Conservation (phyloP, 1,284 basidiomycete species). For the Cryptococcus sp. region DNA sequence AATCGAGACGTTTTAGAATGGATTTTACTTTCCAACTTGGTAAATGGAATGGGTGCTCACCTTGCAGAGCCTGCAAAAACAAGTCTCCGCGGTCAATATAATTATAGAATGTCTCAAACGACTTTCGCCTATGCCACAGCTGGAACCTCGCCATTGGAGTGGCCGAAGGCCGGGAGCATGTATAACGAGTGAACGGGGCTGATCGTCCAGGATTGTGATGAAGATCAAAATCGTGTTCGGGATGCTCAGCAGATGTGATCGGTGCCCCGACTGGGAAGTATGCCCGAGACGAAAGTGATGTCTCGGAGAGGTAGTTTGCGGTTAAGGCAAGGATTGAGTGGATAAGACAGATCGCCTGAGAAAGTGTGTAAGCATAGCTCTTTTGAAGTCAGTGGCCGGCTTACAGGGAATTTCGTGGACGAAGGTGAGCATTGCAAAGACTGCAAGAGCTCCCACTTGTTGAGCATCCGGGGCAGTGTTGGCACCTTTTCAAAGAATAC, state of each 20-base stretch:
- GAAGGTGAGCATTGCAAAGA: conserved; percentile 33
- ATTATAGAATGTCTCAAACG: conserved; percentile 22
- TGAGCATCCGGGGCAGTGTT: conserved; percentile 37
- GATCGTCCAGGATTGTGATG: neutral
- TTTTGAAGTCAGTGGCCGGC: conserved; percentile 6
- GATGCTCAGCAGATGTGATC: conserved; percentile 25
- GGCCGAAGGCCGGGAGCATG: neutral
- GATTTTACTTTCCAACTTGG: too few species aligned
- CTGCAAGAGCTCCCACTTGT: conserved; percentile 26
- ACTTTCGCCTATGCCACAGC: conserved; percentile 43
- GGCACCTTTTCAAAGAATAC: conserved; percentile 44
- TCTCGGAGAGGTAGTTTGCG: conserved; percentile 31
- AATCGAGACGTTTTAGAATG: too few species aligned
- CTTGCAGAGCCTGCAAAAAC: conserved; percentile 34
- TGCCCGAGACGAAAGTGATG: conserved; percentile 22
- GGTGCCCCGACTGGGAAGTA: conserved; percentile 42
- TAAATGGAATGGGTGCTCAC: conserved; percentile 19
- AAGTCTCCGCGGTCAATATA: conserved; percentile 27
- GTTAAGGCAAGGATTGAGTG: conserved; percentile 41
- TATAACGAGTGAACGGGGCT: neutral
- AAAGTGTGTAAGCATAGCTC: neutral
- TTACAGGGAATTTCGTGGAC: conserved; percentile 38
- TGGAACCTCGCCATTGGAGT: conserved; percentile 37
- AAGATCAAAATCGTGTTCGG: conserved; percentile 27
- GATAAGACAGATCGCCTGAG: conserved; percentile 18